Base-by-base conservation (phyloP, 805 yeast genomes). In the Deakozyma indianensis region DNA sequence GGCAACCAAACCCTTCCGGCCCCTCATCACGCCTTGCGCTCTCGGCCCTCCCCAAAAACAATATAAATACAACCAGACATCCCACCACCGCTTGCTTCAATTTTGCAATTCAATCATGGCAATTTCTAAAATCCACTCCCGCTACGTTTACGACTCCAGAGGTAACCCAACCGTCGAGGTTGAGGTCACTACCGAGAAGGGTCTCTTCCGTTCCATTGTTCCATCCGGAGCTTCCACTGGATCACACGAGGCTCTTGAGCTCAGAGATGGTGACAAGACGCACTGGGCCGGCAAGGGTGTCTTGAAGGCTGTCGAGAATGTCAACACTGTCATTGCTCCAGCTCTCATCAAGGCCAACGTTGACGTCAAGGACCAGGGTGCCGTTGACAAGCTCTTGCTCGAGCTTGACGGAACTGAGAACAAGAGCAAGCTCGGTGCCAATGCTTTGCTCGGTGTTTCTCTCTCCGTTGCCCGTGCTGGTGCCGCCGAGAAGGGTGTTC, bases 151-250 rank as follows among this genome's bases (percentile, higher is more conserved):
- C 82, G 98, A 90, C 75, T 90, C 97, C 62, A 86, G 98, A 75
- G 97, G 97, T 74, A 92, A 90, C 81, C 98, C 98, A 74, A 90
- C 98, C 59, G 98, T 92, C 61, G 97, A 92, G 80, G 97, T 92
- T 58, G 97, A 92, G 65, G 64, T 90, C 62, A 74, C 82, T 77
- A 90, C 98, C 64, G 90, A 75, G 53, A 78, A 83, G 64, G 98
- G 98, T 64, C 61, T 77, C 55, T 88, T 86, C 94, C 83, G 96
- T 72, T 78, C 97, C 57, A 88, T 90, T 65, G 98, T 92, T 53
- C 98, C 98, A 69, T 87, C 96, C 56, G 98, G 98, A 74, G 98
- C 98, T 57, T 90, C 97, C 64, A 92, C 98, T 54, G 98, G 98
- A 81, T 69, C 83, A 69, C 95, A 86, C 72, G 98, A 92, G 78